Percentiles rank a stretch among this genome's conserved stretches.
Evolutionary conservation across 805 yeast genomes (phyloP).

Genomic region (Vanderwaltozyma verrucispora): DNA sequence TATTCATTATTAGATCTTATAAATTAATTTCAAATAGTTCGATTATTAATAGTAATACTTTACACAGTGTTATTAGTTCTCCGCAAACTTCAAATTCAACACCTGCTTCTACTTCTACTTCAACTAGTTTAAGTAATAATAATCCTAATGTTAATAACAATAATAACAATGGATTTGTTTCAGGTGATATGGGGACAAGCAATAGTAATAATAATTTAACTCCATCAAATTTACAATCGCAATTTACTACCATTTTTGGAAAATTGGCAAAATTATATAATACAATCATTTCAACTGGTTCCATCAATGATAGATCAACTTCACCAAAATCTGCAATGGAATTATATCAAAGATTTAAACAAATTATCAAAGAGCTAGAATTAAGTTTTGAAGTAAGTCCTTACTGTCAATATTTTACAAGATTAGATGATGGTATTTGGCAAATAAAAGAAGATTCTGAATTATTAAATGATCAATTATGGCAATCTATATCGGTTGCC

Average conservation of each 20-base stretch:
- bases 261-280: conserved; percentile 23
- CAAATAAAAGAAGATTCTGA: conserved; percentile 22
- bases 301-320: conserved; percentile 22
- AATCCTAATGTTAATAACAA: conserved; percentile 2
- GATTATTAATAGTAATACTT: conserved; percentile 10
- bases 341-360: conserved; percentile 26
- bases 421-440: conserved; percentile 21
- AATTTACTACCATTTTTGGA: conserved; percentile 15
- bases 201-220: conserved; percentile 2
- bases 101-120: conserved; percentile 10
- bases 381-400: conserved; percentile 24
- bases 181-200: conserved; percentile 1
- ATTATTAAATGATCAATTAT: conserved; percentile 17
- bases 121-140: conserved; percentile 1
- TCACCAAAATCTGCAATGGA: conserved; percentile 28
- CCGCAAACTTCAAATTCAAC: conserved; percentile 20
- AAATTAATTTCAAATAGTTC: conserved; percentile 14
- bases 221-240: conserved; percentile 5
- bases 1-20: conserved; percentile 20
- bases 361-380: conserved; percentile 26
- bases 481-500: conserved; percentile 20
- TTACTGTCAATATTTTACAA: conserved; percentile 21
- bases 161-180: conserved; percentile 2
- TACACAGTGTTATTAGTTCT: conserved; percentile 13
- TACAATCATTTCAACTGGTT: conserved; percentile 17